A percentile compares a stretch with the other conserved stretches of the same genome.
These are phyloP conservation scores for Epicoccum nigrum DNA, from an alignment of 2,329 filamentous ascomycete species.

Conservation along the genomic window DNA sequence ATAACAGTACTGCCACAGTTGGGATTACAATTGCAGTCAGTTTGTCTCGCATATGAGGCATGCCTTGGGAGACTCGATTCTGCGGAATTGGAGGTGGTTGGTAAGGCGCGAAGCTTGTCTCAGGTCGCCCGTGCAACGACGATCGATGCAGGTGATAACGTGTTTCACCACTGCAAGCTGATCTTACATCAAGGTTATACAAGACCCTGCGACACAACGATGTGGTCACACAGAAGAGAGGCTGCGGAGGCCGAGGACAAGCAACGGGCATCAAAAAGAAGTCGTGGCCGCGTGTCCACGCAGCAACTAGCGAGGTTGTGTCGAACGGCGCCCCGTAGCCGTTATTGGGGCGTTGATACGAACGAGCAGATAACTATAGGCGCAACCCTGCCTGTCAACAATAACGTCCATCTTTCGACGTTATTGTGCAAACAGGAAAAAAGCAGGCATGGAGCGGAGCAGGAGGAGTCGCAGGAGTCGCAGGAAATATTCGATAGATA, in stretches of 20 bases:
- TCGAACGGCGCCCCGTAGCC: background rate
- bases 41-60: background rate
- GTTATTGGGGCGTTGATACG: conserved; percentile 6
- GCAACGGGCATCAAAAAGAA: background rate
- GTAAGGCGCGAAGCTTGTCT: conserved; percentile 17
- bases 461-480: background rate
- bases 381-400: background rate
- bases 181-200: conserved; percentile 13
- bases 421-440: no score
- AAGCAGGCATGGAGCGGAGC: background rate
- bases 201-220: conserved; percentile 1
- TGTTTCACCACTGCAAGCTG: conserved; percentile 23
- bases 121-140: conserved; percentile 3
- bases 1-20: background rate
- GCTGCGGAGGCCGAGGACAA: background rate
- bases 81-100: background rate
- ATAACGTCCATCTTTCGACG: no score
- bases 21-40: background rate
- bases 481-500: conserved; percentile 11
- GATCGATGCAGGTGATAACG: conserved; percentile 16
- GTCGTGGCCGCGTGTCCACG: conserved; percentile 1
- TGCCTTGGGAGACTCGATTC: background rate
- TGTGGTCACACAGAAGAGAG: conserved; percentile 4
- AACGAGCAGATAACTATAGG: background rate
- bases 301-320: conserved; percentile 4